These are phyloP conservation scores for Lanmaoa rubissima DNA, from an alignment of 768 basidiomycete species.

Conservation along the genomic window DNA sequence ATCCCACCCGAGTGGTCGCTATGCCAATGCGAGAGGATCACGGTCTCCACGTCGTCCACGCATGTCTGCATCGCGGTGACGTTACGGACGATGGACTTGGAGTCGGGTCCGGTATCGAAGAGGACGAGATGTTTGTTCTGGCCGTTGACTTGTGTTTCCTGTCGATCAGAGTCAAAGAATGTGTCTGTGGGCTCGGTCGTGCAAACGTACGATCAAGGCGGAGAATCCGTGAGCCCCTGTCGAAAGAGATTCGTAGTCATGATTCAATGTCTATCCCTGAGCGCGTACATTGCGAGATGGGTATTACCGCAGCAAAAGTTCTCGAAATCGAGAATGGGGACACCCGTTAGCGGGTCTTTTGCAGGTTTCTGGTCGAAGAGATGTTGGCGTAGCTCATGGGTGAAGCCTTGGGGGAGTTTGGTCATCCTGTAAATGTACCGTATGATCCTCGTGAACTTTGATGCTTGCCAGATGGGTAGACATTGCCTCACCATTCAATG, in stretches of 20 bases:
- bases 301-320: conserved; percentile 63
- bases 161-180: neutral
- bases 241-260: neutral
- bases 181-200: neutral
- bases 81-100: conserved; percentile 72
- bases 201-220: conserved; percentile 62
- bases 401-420: conserved; percentile 74
- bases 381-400: conserved; percentile 67
- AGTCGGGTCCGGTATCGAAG: conserved; percentile 86
- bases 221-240: conserved; percentile 82
- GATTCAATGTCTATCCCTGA: neutral
- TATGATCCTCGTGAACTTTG: neutral
- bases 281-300: neutral
- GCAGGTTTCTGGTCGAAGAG: conserved; percentile 47
- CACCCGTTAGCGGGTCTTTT: conserved; percentile 45
- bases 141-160: conserved; percentile 59
- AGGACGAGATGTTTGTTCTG: conserved; percentile 52
- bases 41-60: conserved; percentile 51
- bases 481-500: conserved; percentile 69
- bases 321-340: conserved; percentile 70
- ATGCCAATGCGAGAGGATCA: conserved; percentile 82
- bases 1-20: conserved; percentile 74
- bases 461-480: neutral
- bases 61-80: conserved; percentile 56
- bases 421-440: conserved; percentile 56